These are phyloP conservation scores for Backusella tuberculispora DNA, from an alignment of 192 early-diverging fungal species.

Conservation along the genomic window DNA sequence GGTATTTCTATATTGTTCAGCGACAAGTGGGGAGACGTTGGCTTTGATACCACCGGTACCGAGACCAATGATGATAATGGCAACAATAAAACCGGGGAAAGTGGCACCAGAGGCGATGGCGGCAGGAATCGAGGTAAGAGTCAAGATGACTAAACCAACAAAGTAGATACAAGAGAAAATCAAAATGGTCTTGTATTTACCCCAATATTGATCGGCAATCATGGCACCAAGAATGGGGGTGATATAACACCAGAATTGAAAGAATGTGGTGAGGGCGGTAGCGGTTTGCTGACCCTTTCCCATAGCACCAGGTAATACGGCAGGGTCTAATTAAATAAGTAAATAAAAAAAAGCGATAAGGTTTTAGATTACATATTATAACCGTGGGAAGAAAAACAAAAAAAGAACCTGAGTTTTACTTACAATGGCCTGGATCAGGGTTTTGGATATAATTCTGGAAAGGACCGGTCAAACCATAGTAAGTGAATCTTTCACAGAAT, in stretches of 20 bases:
- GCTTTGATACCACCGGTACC: conserved; percentile 69
- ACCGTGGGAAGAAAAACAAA: conserved; percentile 3
- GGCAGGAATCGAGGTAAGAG: conserved; percentile 57
- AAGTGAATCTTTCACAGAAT: conserved; percentile 68
- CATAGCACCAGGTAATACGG: conserved; percentile 52
- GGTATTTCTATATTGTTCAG: conserved; percentile 64
- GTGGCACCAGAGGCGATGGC: conserved; percentile 57
- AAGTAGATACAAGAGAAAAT: conserved; percentile 66
- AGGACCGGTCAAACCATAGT: conserved; percentile 60
- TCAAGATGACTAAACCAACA: conserved; percentile 62
- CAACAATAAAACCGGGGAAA: conserved; percentile 63
- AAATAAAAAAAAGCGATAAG: too few species aligned
- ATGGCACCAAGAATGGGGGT: conserved; percentile 30
- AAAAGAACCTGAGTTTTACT: conserved; percentile 11
- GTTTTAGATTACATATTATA: not conserved
- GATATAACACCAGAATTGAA: conserved; percentile 58
- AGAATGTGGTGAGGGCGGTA: conserved; percentile 53
- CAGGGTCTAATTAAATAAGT: conserved; percentile 34
- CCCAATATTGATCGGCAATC: conserved; percentile 62
- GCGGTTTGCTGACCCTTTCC: conserved; percentile 51
- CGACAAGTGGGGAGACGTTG: conserved; percentile 75
- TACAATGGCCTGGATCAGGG: conserved; percentile 42
- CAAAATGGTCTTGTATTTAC: conserved; percentile 75
- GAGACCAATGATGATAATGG: conserved; percentile 67
- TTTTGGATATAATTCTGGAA: conserved; percentile 64